Conservation (phyloP, 139 green algal genomes). For the Chlorella sp. region DNA sequence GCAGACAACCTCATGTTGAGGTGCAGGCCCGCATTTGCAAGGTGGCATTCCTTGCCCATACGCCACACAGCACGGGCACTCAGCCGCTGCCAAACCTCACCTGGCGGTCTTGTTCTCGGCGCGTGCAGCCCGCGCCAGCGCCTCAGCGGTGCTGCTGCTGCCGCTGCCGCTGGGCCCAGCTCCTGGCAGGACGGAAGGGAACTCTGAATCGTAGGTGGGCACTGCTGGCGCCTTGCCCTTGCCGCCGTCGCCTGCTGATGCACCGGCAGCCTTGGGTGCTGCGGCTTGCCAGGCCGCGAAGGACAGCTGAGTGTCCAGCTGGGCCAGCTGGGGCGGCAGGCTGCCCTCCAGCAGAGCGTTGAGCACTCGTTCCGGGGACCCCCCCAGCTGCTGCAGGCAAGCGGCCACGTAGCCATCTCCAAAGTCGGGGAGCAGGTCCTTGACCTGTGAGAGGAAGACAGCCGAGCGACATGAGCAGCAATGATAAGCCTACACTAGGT, state of each 20-base stretch:
- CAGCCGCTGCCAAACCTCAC: no score
- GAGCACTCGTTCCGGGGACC: slow-evolving; percentile 71
- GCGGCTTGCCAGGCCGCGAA: slow-evolving; percentile 16
- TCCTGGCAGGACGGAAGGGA: background rate
- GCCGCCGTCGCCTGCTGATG: background rate
- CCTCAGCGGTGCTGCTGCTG: background rate
- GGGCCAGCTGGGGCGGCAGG: slow-evolving; percentile 52
- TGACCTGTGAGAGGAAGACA: slow-evolving; percentile 47
- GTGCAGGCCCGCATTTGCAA: no score
- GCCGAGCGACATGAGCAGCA: no score
- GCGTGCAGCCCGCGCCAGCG: background rate
- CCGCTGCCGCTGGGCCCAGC: no score
- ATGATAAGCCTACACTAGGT: no score
- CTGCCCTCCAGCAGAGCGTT: slow-evolving; percentile 75
- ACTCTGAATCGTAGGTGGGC: background rate
- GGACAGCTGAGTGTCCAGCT: slow-evolving; percentile 60
- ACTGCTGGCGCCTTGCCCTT: background rate
- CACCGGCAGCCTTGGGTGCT: background rate
- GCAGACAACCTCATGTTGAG: no score
- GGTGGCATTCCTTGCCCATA: no score
- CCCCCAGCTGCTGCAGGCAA: slow-evolving; percentile 59
- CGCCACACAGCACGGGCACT: no score
- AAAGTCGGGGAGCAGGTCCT: slow-evolving; percentile 82
- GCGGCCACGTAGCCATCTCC: slow-evolving; percentile 77
- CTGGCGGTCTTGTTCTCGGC: slow-evolving; percentile 35